A percentile compares a stretch with the other conserved stretches of the same genome.
Evolutionary conservation across 2,329 filamentous ascomycete species (phyloP).

Genomic region (Monosporascus sp.): DNA sequence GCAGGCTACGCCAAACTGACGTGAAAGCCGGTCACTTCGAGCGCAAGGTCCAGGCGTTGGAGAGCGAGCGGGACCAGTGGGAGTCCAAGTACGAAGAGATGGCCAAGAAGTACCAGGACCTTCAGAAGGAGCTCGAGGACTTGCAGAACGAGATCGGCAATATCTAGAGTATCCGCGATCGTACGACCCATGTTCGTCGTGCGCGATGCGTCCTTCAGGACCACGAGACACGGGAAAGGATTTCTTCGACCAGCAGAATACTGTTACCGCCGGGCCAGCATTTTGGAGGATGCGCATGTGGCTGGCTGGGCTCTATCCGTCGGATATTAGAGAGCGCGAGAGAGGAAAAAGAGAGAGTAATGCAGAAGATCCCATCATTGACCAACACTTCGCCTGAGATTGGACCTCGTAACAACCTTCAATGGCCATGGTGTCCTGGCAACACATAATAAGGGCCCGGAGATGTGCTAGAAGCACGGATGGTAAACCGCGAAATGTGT

Average conservation of each 20-base stretch:
- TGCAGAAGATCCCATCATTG: neutral
- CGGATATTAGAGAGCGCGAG: constrained; percentile 5
- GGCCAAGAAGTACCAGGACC: constrained; percentile 87
- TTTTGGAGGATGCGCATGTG: constrained; percentile 12
- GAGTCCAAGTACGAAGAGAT: constrained; percentile 98
- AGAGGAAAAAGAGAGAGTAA: constrained; percentile 1
- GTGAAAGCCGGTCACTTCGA: constrained; percentile 99
- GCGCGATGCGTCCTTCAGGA: neutral
- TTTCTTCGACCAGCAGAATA: constrained; percentile 13
- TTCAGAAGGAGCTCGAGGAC: constrained; percentile 64
- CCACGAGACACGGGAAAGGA: constrained; percentile 6
- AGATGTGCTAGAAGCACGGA: neutral
- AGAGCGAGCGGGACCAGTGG: constrained; percentile 88
- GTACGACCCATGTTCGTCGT: neutral
- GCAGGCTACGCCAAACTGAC: constrained; percentile 94
- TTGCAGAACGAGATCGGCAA: constrained; percentile 89
- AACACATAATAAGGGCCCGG: neutral
- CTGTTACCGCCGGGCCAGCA: constrained; percentile 14
- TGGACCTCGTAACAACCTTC: neutral
- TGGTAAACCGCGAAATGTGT: constrained; percentile 4
- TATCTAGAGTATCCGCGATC: constrained; percentile 52
- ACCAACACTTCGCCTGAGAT: neutral
- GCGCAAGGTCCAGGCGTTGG: constrained; percentile 96
- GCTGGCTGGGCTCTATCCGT: constrained; percentile 14
- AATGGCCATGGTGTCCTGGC: neutral